Evolutionary conservation across 148 eudicot genomes (phyloP).

Genomic region (Camellia lanceoleosa): DNA sequence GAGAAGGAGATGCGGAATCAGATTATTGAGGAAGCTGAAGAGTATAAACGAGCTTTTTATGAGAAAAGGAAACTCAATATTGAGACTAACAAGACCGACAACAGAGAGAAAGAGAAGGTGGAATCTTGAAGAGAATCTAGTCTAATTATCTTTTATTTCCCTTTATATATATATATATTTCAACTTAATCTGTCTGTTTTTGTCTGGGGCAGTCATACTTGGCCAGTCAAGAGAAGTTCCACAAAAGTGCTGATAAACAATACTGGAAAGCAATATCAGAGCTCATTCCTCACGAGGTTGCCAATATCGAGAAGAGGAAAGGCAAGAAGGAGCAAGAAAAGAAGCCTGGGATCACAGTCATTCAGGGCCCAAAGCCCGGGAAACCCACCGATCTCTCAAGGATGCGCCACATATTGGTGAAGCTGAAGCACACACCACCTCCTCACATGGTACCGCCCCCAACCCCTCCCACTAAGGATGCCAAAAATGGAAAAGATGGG

Average conservation of each 20-base stretch:
- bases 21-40: conserved; percentile 87
- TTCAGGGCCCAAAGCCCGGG: conserved; percentile 98
- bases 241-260: conserved; percentile 78
- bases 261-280: conserved; percentile 95
- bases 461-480: conserved; percentile 65
- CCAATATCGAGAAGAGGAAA: conserved; percentile 79
- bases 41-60: conserved; percentile 62
- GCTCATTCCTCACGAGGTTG: conserved; percentile 83
- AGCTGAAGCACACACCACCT: conserved; percentile 90
- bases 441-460: conserved; percentile 92
- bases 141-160: not conserved
- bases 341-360: conserved; percentile 68
- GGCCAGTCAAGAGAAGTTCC: conserved; percentile 85
- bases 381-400: conserved; percentile 95
- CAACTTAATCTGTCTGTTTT: not conserved
- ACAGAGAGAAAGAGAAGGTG: conserved; percentile 91
- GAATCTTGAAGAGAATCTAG: not conserved
- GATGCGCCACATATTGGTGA: conserved; percentile 73
- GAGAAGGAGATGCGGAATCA: conserved; percentile 88
- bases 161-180: not conserved
- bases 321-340: conserved; percentile 89
- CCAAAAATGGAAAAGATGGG: conserved; percentile 47
- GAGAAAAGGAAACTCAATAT: conserved; percentile 81
- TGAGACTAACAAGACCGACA: conserved; percentile 75
- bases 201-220: conserved; percentile 46